Evolutionary conservation across 768 basidiomycete species (phyloP).

Genomic region (Botryobasidium botryosum): DNA sequence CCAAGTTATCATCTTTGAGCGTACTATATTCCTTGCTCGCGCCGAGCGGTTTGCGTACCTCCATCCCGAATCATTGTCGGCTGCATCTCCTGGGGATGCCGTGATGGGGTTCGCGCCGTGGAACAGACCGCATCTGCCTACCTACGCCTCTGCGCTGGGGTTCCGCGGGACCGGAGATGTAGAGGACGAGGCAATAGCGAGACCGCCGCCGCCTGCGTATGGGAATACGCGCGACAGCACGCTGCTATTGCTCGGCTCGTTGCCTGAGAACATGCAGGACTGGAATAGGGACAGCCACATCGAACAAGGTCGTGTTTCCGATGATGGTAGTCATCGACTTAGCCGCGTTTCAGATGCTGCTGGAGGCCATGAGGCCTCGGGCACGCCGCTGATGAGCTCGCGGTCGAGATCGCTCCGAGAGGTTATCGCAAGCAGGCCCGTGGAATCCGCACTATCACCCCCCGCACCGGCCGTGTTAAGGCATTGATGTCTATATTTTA

Average conservation of each 20-base stretch:
- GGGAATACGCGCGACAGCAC: slow-evolving; percentile 57
- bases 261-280: too few species aligned
- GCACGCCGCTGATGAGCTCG: too few species aligned
- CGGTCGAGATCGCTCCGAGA: too few species aligned
- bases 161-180: slow-evolving; percentile 62
- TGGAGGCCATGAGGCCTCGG: too few species aligned
- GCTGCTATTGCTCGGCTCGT: slow-evolving; percentile 39
- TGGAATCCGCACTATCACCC: too few species aligned
- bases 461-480: too few species aligned
- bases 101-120: slow-evolving; percentile 41
- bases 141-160: slow-evolving; percentile 52
- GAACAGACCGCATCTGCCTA: slow-evolving; percentile 53
- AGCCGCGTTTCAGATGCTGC: too few species aligned
- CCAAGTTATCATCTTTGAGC: slow-evolving; percentile 46
- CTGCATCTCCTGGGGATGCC: slow-evolving; percentile 24
- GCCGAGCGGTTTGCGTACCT: slow-evolving; percentile 42
- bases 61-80: slow-evolving; percentile 32
- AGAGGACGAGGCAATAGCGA: slow-evolving; percentile 51
- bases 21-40: slow-evolving; percentile 44
- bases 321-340: too few species aligned
- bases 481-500: too few species aligned
- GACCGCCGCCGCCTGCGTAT: slow-evolving; percentile 59
- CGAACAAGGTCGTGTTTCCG: too few species aligned
- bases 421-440: too few species aligned
- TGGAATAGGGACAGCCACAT: too few species aligned